Percentiles rank a stretch among this genome's conserved stretches.
Evolutionary conservation across 257 asterid genomes (phyloP).

Genomic region (Solanum sejunctum): DNA sequence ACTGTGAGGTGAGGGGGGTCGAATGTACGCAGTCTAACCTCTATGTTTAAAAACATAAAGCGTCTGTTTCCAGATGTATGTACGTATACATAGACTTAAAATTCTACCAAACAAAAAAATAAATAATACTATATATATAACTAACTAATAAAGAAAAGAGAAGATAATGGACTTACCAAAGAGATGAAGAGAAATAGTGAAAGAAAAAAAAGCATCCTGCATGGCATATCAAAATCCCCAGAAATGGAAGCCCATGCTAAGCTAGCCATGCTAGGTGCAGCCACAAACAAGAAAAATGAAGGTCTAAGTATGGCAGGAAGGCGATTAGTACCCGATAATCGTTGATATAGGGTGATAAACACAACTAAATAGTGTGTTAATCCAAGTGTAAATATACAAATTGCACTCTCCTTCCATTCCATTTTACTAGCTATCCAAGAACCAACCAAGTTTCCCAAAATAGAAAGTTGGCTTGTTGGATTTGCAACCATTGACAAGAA

Average conservation of each 20-base stretch:
- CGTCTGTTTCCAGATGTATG: too few species aligned
- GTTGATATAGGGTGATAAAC: slow-evolving; percentile 37
- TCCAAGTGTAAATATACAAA: slow-evolving; percentile 30
- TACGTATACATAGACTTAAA: too few species aligned
- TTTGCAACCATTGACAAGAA: slow-evolving; percentile 35
- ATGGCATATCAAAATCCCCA: slow-evolving; percentile 21
- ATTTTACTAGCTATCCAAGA: slow-evolving; percentile 28
- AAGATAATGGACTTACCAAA: slow-evolving; percentile 13
- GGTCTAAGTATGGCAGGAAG: slow-evolving; percentile 33
- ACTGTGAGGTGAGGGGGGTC: too few species aligned
- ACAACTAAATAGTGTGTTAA: slow-evolving; percentile 29
- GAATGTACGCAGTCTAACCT: too few species aligned
- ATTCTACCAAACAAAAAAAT: too few species aligned
- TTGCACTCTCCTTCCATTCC: slow-evolving; percentile 38
- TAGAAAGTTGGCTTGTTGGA: slow-evolving; percentile 42
- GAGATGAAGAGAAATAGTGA: slow-evolving; percentile 38
- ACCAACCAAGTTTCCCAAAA: slow-evolving; percentile 33
- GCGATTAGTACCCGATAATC: slow-evolving; percentile 15
- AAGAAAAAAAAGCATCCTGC: slow-evolving; percentile 37
- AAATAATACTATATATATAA: not conserved
- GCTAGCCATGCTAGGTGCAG: slow-evolving; percentile 39
- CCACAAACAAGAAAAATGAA: slow-evolving; percentile 28
- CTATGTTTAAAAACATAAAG: too few species aligned
- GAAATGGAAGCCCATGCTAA: slow-evolving; percentile 38
- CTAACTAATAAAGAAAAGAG: not conserved